These are phyloP conservation scores for Phyllostachys edulis DNA, from an alignment of 176 grass and related monocot genomes.

Conservation along the genomic window DNA sequence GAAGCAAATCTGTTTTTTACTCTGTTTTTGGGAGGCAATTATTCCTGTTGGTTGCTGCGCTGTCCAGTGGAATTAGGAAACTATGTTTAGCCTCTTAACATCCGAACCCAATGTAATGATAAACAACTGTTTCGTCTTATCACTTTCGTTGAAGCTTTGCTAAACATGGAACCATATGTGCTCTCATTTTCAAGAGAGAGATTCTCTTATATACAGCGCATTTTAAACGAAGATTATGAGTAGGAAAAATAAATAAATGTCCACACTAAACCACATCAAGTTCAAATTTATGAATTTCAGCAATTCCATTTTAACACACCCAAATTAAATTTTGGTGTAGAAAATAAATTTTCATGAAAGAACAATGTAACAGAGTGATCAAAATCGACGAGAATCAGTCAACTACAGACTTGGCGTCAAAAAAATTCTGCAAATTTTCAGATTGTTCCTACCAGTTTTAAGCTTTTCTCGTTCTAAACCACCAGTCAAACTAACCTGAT, in stretches of 20 bases:
- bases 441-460: neutral
- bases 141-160: neutral
- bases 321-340: too few relatives aligned
- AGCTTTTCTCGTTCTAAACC: neutral
- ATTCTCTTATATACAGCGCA: neutral
- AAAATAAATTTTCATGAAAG: neutral
- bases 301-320: too few relatives aligned
- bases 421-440: neutral
- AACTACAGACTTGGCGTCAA: neutral
- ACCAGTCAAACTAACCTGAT: neutral
- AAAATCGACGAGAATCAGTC: neutral
- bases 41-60: neutral
- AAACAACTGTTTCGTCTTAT: neutral
- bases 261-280: too few relatives aligned
- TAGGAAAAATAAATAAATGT: too few relatives aligned
- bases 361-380: neutral
- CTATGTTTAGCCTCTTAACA: neutral
- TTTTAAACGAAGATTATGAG: neutral
- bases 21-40: neutral
- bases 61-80: too few relatives aligned
- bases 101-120: neutral
- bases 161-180: neutral
- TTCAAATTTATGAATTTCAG: too few relatives aligned
- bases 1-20: neutral
- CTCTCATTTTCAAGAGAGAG: neutral